Base-by-base conservation (phyloP, 192 early-diverging fungal species). In the Diversispora epigaea region DNA sequence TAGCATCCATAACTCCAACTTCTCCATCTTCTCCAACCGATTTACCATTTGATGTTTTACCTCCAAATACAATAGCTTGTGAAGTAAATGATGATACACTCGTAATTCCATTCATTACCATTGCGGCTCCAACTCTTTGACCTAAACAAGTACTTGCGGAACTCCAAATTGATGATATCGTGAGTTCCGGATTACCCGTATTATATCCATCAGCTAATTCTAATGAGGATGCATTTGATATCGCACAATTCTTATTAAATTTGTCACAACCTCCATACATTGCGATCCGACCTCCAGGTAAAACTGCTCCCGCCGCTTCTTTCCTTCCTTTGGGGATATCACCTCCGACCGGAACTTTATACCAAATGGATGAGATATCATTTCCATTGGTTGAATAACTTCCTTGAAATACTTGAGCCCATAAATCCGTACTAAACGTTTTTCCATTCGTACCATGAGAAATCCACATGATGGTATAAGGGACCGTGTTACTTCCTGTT, bases 371-470 rank as follows among this genome's bases (percentile, higher is more conserved):
- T 41, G 50, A 21, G 19, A 71, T 21, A 10, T 6, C 0, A 14
- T 41, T 56, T 10, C 17, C 12, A 71, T 25, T 39, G 11, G 68
- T 43, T 17, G 52, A 9, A 12, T n/a, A 50, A 32, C 2, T 56
- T 15, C 68, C 68, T n/a, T 17, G 12, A 19, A 50, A 52, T 6
- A 52, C 68, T 25, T 55, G 14, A 21, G 50, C 54, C 32, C 52
- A 71, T 43, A 45, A 6, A 32, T 71, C 68, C 8, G 49, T 52
- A 71, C 19, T 55, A 52, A 56, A 56, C 25, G 22, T 3, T 6
- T 15, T 55, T 7, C 68, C 68, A 45, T 71, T 43, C 21, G 68
- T 71, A 39, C 68, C 68, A 56, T 56, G 68, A 71, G 50, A 55
- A 9, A 54, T 9, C 68, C 68, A 71, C 52, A 71, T 40, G 15